Conservation (phyloP, 2,329 filamentous ascomycete genomes). For the Ophiostoma pallidulum region DNA sequence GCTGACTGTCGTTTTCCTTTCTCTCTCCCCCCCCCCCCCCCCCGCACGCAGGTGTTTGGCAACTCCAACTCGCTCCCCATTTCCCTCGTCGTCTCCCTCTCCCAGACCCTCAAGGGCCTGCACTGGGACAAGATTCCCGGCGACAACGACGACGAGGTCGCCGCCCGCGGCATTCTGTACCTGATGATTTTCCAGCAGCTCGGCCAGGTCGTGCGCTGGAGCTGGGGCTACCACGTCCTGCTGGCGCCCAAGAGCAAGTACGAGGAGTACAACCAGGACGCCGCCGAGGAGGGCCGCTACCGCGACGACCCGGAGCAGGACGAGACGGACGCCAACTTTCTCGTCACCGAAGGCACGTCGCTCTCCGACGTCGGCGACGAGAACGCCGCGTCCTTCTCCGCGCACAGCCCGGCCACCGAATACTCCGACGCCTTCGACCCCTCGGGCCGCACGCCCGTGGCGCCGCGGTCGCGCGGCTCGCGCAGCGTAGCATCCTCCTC, state of each 20-base stretch:
- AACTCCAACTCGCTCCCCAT: constrained; percentile 98
- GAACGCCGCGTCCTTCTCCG: constrained; percentile 25
- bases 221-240: constrained; percentile 92
- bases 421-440: constrained; percentile 44
- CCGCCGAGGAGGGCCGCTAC: constrained; percentile 50
- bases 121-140: constrained; percentile 89
- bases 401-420: constrained; percentile 27
- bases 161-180: constrained; percentile 86
- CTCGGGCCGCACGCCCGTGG: constrained; percentile 46
- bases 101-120: constrained; percentile 80
- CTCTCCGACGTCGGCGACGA: constrained; percentile 26
- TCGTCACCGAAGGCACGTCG: constrained; percentile 29
- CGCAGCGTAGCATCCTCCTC: constrained; percentile 33
- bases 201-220: constrained; percentile 91
- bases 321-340: constrained; percentile 37
- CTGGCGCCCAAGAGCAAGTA: constrained; percentile 76
- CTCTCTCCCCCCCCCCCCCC: no score
- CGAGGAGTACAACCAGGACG: constrained; percentile 49
- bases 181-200: constrained; percentile 96
- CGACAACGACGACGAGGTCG: constrained; percentile 93
- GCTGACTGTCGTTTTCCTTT: background rate
- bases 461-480: constrained; percentile 39
- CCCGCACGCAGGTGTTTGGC: constrained; percentile 84
- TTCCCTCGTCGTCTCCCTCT: constrained; percentile 86
- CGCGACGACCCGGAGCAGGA: constrained; percentile 34